Evolutionary conservation across 306 rosid genomes (phyloP), one percentile per base, ranked within the genome.

Genomic region (Inga oerstediana): DNA sequence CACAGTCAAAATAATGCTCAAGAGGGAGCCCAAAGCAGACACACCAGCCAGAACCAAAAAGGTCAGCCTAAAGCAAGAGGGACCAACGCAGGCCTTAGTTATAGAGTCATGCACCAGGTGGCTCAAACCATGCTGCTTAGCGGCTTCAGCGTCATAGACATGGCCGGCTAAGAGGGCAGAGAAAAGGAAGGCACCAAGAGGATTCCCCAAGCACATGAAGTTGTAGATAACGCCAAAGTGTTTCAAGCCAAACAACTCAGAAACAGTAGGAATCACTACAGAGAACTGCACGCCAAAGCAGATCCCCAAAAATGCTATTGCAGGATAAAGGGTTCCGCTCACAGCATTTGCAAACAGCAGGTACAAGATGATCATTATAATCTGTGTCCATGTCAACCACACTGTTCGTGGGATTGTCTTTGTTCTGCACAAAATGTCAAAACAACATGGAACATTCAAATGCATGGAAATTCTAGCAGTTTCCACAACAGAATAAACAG

Each of bases 231-330:
- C 19, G 22, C 98, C 98, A 6, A 94, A 94, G 85, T 94, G 83
- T 87, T 80, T 86, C 88, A 94, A 61, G 13, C 98, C 98, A 67
- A 94, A 94, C 45, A 94, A 91, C 85, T 94, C 98, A 3, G 98
- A 94, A 72, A 94, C 98, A 5, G 98, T 92, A 10, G 98, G 97
- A 76, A 94, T 87, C 95, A 92, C 83, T 70, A 88, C 61, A 0
- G 98, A 90, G 24, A 94, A 86, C 76, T 94, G 98, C 20, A 85
- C 91, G 37, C 98, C 98, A 3, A 83, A 94, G 93, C 98, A 94
- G 87, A 86, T 80, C 8, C 98, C 98, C 15, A 94, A 92, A 34
- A 92, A 41, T 48, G 91, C 93, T 52, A 88, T 85, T 24, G 97
- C 91, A 3, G 90, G 88, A 71, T 84, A 89, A 39, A 94, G 91